Base-by-base conservation (phyloP, 495 filamentous ascomycete species). In the Trichoderma erinaceum region DNA sequence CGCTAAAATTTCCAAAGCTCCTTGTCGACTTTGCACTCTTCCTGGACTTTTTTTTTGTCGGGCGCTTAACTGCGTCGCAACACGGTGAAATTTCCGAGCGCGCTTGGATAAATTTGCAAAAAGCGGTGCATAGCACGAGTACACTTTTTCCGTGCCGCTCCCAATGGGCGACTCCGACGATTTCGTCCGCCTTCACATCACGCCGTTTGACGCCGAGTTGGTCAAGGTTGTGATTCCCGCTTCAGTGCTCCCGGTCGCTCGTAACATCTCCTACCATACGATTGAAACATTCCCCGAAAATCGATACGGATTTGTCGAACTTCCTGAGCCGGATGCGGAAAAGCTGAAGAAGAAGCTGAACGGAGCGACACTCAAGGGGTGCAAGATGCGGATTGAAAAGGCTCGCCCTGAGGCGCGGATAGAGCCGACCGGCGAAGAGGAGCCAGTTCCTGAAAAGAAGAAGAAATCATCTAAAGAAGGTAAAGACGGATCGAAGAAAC, bases 301-400 rank as follows among this genome's bases (percentile, higher is more conserved):
- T 73, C 85, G 83, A 44, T 99, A 91, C 89, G 95, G 93, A 63
- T 99, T 90, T 79, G 78, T 97, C 63, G 91, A 94, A 23, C 76
- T 98, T 25, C 92, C 94, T 0, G 76, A 73, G 2, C 85, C 87
- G 77, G 92, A 95, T 70, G 95, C 93, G 6, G 88, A 93, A 4
- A 96, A 93, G 73, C 79, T 98, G 38, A 90, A 88, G 77, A 93
- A 92, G 82, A 97, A 96, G 75, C 83, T 98, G n/a, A 90, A 97
- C 80, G 94, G 93, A 11, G 85, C 89, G 6, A 88, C 92, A 16
- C 78, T 98, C 29, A 96, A 89, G 68, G 95, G 95, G 41, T 82
- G 84, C 52, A 98, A 97, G 75, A 86, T 98, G 69, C 85, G 87
- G 61, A 85, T 99, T 43, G 91, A 97, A 70, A 83, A 87, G 21